phyloP scores from a whole-genome alignment of 2,329 filamentous ascomycete species.

The Dactylellina drechsleri region DNA sequence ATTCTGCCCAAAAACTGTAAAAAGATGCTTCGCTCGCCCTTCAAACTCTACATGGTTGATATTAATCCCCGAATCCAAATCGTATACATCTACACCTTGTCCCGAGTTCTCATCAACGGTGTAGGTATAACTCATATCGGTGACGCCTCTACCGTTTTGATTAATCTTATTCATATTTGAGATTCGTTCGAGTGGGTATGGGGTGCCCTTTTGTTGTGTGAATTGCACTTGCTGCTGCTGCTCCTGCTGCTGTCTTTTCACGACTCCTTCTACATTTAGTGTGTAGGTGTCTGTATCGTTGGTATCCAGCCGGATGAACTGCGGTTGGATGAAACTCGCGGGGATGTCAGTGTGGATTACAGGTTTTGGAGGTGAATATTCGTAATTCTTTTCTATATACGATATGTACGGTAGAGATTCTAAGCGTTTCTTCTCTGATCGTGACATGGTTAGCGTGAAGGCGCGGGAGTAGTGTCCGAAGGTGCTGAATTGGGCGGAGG shows the following conservation, averaged over 20 bases:
- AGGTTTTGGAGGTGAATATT: background rate
- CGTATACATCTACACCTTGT: constrained; percentile 64
- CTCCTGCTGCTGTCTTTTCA: background rate
- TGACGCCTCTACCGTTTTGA: constrained; percentile 57
- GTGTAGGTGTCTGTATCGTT: background rate
- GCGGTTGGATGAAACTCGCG: background rate
- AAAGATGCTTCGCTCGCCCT: constrained; percentile 56
- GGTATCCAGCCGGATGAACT: background rate
- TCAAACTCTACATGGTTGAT: constrained; percentile 58
- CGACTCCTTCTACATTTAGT: background rate
- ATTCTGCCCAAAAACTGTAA: constrained; percentile 64
- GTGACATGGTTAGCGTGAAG: constrained; percentile 52
- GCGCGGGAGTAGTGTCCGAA: constrained; percentile 47
- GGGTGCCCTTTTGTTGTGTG: constrained; percentile 36
- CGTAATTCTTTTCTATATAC: background rate
- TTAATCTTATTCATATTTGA: constrained; percentile 58
- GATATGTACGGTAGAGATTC: background rate
- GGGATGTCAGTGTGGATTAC: background rate
- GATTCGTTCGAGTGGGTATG: constrained; percentile 59
- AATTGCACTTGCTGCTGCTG: constrained; percentile 7
- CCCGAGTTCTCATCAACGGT: constrained; percentile 60
- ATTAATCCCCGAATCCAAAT: constrained; percentile 64
- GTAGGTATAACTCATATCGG: constrained; percentile 61
- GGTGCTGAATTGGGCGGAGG: constrained; percentile 15
- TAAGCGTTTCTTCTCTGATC: background rate